These are phyloP conservation scores for Vitis hybrid DNA, from an alignment of 177 flowering plant genomes.

Conservation along the genomic window DNA sequence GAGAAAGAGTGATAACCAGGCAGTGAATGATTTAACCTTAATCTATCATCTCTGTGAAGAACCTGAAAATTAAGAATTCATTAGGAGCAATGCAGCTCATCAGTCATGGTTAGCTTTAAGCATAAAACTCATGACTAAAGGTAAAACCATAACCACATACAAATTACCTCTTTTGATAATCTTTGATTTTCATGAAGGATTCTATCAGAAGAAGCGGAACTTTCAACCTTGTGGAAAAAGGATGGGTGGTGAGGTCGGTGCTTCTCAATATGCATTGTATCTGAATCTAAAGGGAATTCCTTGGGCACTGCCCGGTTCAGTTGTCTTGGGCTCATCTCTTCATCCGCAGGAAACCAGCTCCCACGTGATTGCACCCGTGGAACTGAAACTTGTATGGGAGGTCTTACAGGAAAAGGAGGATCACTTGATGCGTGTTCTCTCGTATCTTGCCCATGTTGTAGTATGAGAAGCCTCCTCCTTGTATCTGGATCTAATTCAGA, in stretches of 20 bases:
- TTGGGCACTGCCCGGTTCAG: constrained; percentile 41
- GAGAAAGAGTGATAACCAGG: constrained; percentile 44
- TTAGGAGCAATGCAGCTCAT: constrained; percentile 8
- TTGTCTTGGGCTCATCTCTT: constrained; percentile 66
- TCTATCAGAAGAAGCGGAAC: constrained; percentile 52
- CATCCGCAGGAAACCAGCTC: constrained; percentile 69
- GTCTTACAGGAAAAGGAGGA: constrained; percentile 64
- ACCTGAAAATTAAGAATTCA: constrained; percentile 37
- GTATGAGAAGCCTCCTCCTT: constrained; percentile 90
- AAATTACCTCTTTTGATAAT: constrained; percentile 67
- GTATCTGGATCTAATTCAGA: constrained; percentile 99
- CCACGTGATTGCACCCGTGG: constrained; percentile 53
- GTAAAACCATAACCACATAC: background rate
- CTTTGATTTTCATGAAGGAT: constrained; percentile 54
- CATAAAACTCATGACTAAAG: background rate
- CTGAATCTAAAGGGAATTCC: constrained; percentile 61
- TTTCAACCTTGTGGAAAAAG: constrained; percentile 56
- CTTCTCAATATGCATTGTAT: constrained; percentile 55
- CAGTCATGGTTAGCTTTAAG: constrained; percentile 1
- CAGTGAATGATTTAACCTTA: constrained; percentile 39
- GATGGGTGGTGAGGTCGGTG: constrained; percentile 48
- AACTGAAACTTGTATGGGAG: constrained; percentile 53
- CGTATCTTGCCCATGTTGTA: constrained; percentile 94
- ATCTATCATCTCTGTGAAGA: constrained; percentile 57
- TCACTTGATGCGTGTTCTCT: constrained; percentile 65